Evolutionary conservation across 2,329 filamentous ascomycete genomes (phyloP), one percentile per base, ranked within the genome.

Genomic region (Paracamarosporium sp.): DNA sequence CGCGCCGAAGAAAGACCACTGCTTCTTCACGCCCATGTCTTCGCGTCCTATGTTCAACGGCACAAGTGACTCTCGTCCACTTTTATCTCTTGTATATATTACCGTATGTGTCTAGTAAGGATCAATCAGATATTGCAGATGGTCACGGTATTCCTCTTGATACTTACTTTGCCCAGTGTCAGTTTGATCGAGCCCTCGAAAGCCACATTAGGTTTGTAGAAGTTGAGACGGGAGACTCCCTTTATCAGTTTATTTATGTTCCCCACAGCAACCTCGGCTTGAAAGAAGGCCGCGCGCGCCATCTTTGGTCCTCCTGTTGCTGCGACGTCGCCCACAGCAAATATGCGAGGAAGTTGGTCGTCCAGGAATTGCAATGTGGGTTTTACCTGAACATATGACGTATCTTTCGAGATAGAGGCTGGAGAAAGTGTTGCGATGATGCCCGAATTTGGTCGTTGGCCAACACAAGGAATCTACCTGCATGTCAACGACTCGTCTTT

Each of bases 291-390:
- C 0, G 85, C 81, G 9, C 86, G 79, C 0, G 82, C 85, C 40
- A 72, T 76, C 66, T 87, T 88, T 5, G 82, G 82, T 0, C 80
- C 78, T 1, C 81, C 81, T 5, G 72, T 72, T 25, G 85, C 83
- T 4, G 86, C 82, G 4, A 90, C 85, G 60, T 90, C 88, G 17
- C 88, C 88, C n/a, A 86, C 82, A 1, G 83, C 84, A 63, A 87
- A 90, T 2, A 90, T 78, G 58, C 86, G 81, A 1, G 80, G 77
- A 8, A 82, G 76, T 0, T 60, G 56, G 1, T 78, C 72, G 62
- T 85, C 82, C 24, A 33, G 66, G 13, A 90, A 76, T 59, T 89
- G 87, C 30, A 90, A 76, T 0, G 83, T 87, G 0, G 82, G 78
- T 47, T 81, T 80, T 24, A 89, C 83, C 1, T 77, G 76, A 62